Percentiles rank a stretch among this genome's conserved stretches.
phyloP scores from a whole-genome alignment of 148 eudicot species.

The Limonium bicolor region DNA sequence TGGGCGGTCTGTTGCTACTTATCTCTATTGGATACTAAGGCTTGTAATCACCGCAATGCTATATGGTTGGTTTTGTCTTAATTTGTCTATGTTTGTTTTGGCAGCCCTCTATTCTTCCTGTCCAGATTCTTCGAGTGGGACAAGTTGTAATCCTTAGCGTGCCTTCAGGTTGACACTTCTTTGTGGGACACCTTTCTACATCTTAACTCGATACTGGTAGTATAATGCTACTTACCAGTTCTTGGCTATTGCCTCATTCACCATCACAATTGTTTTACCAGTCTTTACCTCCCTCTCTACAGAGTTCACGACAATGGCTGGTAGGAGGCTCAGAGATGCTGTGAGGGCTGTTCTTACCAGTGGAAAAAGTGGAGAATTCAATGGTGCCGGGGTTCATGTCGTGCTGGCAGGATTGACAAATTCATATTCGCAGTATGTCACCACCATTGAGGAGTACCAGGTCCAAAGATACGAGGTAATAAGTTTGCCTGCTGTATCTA shows the following conservation, averaged over 20 bases:
- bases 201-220: no score
- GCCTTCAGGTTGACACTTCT: conserved; percentile 61
- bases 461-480: conserved; percentile 86
- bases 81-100: conserved; percentile 2
- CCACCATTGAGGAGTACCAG: conserved; percentile 85
- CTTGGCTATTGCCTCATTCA: neutral
- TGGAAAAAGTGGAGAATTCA: conserved; percentile 31
- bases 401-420: conserved; percentile 97
- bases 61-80: no score
- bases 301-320: conserved; percentile 99
- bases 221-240: neutral
- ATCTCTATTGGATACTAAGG: no score
- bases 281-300: conserved; percentile 1
- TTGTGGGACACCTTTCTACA: neutral
- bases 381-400: conserved; percentile 39
- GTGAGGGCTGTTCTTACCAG: conserved; percentile 41
- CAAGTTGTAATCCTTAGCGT: conserved; percentile 73
- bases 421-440: conserved; percentile 83
- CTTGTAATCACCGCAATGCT: no score
- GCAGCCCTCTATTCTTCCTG: conserved; percentile 88
- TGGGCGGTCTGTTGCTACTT: conserved; percentile 73
- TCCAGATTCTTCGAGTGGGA: conserved; percentile 80
- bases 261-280: neutral
- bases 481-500: no score
- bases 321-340: conserved; percentile 95